Evolutionary conservation across 768 basidiomycete species (phyloP), one percentile per base, ranked within the genome.

Genomic region (Tephrocybe sp.): DNA sequence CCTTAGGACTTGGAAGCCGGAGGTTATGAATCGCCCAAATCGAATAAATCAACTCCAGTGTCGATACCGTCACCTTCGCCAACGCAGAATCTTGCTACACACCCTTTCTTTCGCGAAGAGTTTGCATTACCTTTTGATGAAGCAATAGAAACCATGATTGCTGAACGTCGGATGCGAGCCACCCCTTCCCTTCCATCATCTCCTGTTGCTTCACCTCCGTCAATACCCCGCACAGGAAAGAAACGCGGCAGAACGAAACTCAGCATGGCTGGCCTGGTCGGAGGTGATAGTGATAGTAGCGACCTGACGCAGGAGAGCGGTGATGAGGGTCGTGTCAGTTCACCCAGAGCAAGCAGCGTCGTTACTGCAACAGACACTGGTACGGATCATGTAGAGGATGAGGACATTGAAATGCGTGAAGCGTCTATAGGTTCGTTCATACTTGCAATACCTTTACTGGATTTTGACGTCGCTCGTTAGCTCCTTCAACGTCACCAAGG

Each of bases 251-350:
- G 72, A 53, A 80, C 77, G 19, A 82, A 81, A 56, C 74, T 80
- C 6, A 79, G 83, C 49, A 70, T 86, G 68, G 86, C 87, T 0
- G 88, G 88, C 0, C 66, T 90, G n/a, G 79, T 90, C 2, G 83
- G 81, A 12, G 89, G 89, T 1, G 88, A 92, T 60, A 91, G 89
- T 60, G 89, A 91, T 55, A 89, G 87, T 59, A 91, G 89, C 55
- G 89, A 86, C 22, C 64, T 92, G 59, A 92, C 89, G 3, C 83
- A 87, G 62, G 88, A 91, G 64, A 90, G 87, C 53, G 87, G 83
- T 6, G 89, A 91, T 48, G 89, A 92, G 60, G 80, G 74, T 38
- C 69, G 67, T 5, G 71, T 66, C 15, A 82, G 78, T 21, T 85
- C 84, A 8, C 82, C 84, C 1, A 71, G 79, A 59, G 54, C 42